Evolutionary conservation across 1,284 basidiomycete species (phyloP), one percentile per base, ranked within the genome.

Genomic region (Moesziomyces parantarcticus): DNA sequence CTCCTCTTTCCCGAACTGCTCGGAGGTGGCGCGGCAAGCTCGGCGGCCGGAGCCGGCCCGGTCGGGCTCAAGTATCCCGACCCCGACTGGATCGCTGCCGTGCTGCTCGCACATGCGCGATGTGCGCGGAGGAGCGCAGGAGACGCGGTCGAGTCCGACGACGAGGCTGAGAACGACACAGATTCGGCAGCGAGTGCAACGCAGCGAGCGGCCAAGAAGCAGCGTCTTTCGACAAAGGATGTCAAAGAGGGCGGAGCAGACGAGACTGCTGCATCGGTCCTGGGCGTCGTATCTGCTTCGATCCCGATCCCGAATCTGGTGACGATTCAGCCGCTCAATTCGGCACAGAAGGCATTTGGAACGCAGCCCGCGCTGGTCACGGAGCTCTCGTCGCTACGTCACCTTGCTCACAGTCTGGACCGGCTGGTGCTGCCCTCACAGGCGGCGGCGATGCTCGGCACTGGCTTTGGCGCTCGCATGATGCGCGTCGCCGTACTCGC

Each of bases 1-100:
- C 34, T 78, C 45, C 72, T 76, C 11, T 76, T 76, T 36, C 74
- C 74, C 0, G 74, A 76, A 48, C 60, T 76, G 44, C 42, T 76
- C 5, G 66, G 65, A 13, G 58, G 58, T 11, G 63, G 61, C 29
- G 53, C 53, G 22, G 63, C 53, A 4, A 68, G 57, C 48, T 58
- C 66, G 18, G 59, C 60, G 18, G 50, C 67, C 0, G 69, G 60
- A 1, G 54, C 64, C 7, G 68, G 59, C 8, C 39, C 64, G 0
- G 51, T 58, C 1, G 61, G 64, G 10, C 50, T 76, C 34, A 76
- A 76, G 62, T 76, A 64, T 43, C 73, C 73, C 9, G 69, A 76
- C 36, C 18, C 53, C 7, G 68, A 69, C 46, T 74, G 71, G 71
- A 52, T 74, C 16, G 65, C 56, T 3, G 29, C 39, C 14, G 62